Evolutionary conservation across 179 eudicot species (phyloP).

Genomic region (Drosera spatulata): DNA sequence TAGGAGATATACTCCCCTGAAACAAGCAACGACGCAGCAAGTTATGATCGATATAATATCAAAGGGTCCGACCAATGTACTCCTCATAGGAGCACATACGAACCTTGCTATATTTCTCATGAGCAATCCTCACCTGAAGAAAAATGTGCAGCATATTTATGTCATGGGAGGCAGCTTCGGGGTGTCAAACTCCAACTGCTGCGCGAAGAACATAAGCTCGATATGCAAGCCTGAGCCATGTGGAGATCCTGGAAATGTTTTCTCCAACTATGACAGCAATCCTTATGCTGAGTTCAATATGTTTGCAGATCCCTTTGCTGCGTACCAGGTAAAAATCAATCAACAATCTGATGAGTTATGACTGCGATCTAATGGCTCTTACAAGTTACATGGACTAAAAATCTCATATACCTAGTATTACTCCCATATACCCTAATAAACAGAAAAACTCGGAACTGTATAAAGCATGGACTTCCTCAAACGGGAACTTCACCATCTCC

Average conservation of each 20-base stretch:
- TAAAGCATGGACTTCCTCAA: no score
- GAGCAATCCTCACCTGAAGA: conserved; percentile 68
- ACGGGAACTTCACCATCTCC: no score
- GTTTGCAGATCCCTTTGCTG: conserved; percentile 86
- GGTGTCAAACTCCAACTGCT: conserved; percentile 68
- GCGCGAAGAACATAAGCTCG: conserved; percentile 33
- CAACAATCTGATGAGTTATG: no score
- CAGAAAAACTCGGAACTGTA: no score
- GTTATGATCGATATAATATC: conserved; percentile 70
- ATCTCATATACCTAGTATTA: no score
- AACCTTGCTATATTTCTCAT: conserved; percentile 72
- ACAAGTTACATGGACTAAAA: no score
- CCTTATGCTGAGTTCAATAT: conserved; percentile 87
- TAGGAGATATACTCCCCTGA: conserved; percentile 55
- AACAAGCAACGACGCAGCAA: conserved; percentile 67
- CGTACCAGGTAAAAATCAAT: conserved; percentile 49
- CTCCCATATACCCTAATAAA: no score
- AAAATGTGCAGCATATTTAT: conserved; percentile 66
- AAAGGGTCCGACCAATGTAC: conserved; percentile 58
- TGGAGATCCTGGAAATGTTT: conserved; percentile 64
- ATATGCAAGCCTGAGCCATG: conserved; percentile 53
- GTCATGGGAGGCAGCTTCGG: conserved; percentile 83
- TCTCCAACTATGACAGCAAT: conserved; percentile 53
- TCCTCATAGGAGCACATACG: conserved; percentile 58
- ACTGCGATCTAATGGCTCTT: no score